Percentiles rank a stretch among this genome's conserved stretches.
Evolutionary conservation across 208 protist genomes (phyloP).

Genomic region (Angomonas desouzai): DNA sequence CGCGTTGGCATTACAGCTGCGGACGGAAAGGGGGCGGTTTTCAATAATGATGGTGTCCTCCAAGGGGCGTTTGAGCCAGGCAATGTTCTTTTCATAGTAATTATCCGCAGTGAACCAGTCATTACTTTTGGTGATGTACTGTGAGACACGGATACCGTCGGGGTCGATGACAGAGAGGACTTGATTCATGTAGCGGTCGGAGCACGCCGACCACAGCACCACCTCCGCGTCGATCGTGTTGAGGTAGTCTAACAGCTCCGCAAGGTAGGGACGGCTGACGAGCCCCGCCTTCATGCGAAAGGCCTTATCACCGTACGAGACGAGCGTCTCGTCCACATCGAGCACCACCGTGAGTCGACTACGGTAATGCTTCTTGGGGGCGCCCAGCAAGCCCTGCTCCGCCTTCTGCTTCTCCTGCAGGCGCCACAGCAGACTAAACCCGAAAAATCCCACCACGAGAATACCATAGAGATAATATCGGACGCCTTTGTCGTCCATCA

Average conservation of each 20-base stretch:
- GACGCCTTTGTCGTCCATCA: slow-evolving; percentile 60
- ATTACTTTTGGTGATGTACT: slow-evolving; percentile 62
- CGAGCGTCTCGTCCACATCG: slow-evolving; percentile 87
- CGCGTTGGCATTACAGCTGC: slow-evolving; percentile 85
- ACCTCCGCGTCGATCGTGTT: slow-evolving; percentile 83
- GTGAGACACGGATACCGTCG: slow-evolving; percentile 63
- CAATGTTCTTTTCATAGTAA: slow-evolving; percentile 88
- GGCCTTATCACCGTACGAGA: slow-evolving; percentile 90
- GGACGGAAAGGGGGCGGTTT: slow-evolving; percentile 73
- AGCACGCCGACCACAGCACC: slow-evolving; percentile 84
- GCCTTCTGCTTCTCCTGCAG: slow-evolving; percentile 51
- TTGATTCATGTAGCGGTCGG: slow-evolving; percentile 85
- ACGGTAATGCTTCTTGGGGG: slow-evolving; percentile 73
- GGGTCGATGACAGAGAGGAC: slow-evolving; percentile 83
- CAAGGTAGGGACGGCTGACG: slow-evolving; percentile 74
- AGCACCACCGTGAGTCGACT: slow-evolving; percentile 83
- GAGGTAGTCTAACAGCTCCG: slow-evolving; percentile 86
- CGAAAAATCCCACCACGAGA: slow-evolving; percentile 44
- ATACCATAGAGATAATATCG: slow-evolving; percentile 79
- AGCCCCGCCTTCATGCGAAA: slow-evolving; percentile 83
- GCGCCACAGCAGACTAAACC: slow-evolving; percentile 48
- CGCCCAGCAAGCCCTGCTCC: slow-evolving; percentile 61
- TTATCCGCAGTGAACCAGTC: slow-evolving; percentile 81
- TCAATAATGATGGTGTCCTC: slow-evolving; percentile 85
- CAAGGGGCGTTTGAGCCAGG: slow-evolving; percentile 77